A percentile compares a stretch with the other conserved stretches of the same genome.
Conservation (phyloP, 2,329 filamentous ascomycete genomes). For the Fusarium pininemorale region DNA sequence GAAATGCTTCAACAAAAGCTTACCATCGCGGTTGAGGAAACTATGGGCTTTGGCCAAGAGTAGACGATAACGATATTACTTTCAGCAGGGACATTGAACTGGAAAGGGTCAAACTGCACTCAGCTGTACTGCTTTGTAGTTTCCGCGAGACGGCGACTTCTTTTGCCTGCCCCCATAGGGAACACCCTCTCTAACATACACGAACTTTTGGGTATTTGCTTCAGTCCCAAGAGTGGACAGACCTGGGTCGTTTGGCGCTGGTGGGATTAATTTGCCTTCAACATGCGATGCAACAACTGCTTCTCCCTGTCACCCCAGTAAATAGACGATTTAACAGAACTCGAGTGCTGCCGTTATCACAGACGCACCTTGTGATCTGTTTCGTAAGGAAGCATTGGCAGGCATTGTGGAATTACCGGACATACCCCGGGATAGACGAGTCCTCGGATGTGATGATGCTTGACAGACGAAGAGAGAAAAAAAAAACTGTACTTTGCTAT, state of each 20-base stretch:
- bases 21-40: conserved; percentile 97
- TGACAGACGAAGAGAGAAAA: conserved; percentile 16
- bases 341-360: conserved; percentile 1
- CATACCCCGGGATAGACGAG: conserved; percentile 9
- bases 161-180: conserved; percentile 27
- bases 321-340: conserved; percentile 21
- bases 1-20: conserved; percentile 89
- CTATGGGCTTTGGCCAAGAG: conserved; percentile 98
- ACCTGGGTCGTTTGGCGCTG: conserved; percentile 47
- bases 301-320: conserved; percentile 18
- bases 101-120: conserved; percentile 13
- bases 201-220: conserved; percentile 46
- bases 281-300: conserved; percentile 38
- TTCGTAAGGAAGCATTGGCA: conserved; percentile 9
- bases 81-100: conserved; percentile 26
- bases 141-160: conserved; percentile 17
- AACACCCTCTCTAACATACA: conserved; percentile 27
- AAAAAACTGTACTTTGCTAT: conserved; percentile 32
- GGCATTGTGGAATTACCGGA: conserved; percentile 16
- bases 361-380: conserved; percentile 6
- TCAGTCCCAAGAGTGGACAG: conserved; percentile 45
- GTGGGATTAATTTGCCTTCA: conserved; percentile 40
- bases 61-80: conserved; percentile 56
- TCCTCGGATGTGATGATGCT: conserved; percentile 13
- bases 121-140: conserved; percentile 32